These are phyloP conservation scores for Phoma sp. DNA, from an alignment of 2,329 filamentous ascomycete genomes.

Conservation along the genomic window DNA sequence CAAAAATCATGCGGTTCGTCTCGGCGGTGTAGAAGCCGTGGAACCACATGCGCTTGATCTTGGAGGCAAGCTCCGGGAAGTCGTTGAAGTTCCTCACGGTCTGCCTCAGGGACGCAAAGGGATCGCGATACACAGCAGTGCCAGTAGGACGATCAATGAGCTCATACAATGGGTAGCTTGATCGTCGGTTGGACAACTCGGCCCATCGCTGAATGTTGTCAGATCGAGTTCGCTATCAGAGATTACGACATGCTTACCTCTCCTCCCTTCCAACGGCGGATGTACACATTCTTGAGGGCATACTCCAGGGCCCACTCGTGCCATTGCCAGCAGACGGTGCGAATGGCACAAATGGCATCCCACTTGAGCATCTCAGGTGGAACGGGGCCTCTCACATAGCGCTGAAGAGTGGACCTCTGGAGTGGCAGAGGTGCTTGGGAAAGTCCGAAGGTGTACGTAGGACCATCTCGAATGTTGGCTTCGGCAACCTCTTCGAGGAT, in stretches of 20 bases:
- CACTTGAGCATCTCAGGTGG: constrained; percentile 60
- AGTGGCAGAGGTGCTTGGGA: constrained; percentile 58
- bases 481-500: constrained; percentile 60
- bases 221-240: constrained; percentile 10
- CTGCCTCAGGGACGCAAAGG: constrained; percentile 57
- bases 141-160: constrained; percentile 56
- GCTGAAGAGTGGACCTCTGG: constrained; percentile 54
- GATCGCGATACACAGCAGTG: constrained; percentile 61
- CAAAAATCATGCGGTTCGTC: constrained; percentile 59
- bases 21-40: constrained; percentile 62
- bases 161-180: constrained; percentile 57
- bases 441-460: constrained; percentile 61
- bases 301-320: constrained; percentile 62
- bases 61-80: constrained; percentile 55
- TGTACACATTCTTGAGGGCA: constrained; percentile 60
- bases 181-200: constrained; percentile 55
- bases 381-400: constrained; percentile 60
- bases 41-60: constrained; percentile 63
- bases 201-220: constrained; percentile 57
- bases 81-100: constrained; percentile 56
- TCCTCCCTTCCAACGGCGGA: constrained; percentile 60
- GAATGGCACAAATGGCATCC: constrained; percentile 58
- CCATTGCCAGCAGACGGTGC: constrained; percentile 59
- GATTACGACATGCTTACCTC: constrained; percentile 36
- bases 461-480: constrained; percentile 56